phyloP scores from a whole-genome alignment of 768 basidiomycete genomes.

The Collybia mongolica region DNA sequence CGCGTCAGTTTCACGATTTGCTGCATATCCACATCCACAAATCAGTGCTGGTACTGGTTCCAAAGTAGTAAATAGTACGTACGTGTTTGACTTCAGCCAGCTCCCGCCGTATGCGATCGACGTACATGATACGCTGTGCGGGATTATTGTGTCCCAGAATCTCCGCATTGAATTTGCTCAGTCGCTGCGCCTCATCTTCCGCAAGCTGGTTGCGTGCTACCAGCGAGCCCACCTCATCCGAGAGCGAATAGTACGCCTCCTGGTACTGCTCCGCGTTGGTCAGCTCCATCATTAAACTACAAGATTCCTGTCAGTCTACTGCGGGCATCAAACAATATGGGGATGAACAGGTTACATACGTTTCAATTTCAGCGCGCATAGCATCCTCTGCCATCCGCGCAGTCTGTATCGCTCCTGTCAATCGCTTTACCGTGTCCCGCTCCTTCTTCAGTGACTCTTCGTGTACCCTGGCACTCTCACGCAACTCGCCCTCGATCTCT shows the following conservation, averaged over 20 bases:
- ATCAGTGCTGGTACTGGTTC: background rate
- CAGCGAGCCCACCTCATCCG: conserved; percentile 63
- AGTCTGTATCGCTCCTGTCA: conserved; percentile 52
- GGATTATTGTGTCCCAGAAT: conserved; percentile 85
- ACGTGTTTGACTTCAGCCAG: conserved; percentile 82
- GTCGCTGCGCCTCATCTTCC: conserved; percentile 72
- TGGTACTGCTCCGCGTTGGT: conserved; percentile 62
- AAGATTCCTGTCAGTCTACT: background rate
- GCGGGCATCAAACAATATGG: background rate
- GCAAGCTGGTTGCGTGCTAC: conserved; percentile 72
- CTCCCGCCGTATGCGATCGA: conserved; percentile 81
- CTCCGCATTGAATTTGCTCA: conserved; percentile 82
- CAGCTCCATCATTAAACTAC: conserved; percentile 49
- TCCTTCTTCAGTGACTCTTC: conserved; percentile 43
- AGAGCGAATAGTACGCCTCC: conserved; percentile 66
- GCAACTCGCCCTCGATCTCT: conserved; percentile 25
- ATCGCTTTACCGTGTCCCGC: conserved; percentile 41
- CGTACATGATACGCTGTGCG: conserved; percentile 82
- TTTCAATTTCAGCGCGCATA: conserved; percentile 64
- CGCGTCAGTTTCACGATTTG: conserved; percentile 45
- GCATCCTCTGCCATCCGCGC: conserved; percentile 65
- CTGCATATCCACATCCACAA: conserved; percentile 25
- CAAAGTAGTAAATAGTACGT: conserved; percentile 21
- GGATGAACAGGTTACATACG: conserved; percentile 41
- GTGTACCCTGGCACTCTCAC: conserved; percentile 23